A percentile compares a stretch with the other conserved stretches of the same genome.
phyloP scores from a whole-genome alignment of 306 rosid species.

The Cicer bijugum region DNA sequence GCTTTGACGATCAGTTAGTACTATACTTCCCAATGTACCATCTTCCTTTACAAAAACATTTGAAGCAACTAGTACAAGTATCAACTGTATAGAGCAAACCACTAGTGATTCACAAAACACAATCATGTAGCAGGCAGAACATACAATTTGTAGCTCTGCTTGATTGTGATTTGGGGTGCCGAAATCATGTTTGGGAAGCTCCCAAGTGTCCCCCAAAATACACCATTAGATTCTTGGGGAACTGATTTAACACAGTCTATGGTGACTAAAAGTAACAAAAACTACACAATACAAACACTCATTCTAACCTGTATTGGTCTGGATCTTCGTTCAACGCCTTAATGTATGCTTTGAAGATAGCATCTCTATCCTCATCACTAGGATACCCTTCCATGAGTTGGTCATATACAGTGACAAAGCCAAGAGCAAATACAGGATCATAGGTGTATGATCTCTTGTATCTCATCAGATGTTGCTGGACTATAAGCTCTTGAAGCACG shows the following conservation, averaged over 20 bases:
- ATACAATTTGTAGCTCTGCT: too few relatives aligned
- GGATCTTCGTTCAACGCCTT: constrained; percentile 88
- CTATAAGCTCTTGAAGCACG: constrained; percentile 93
- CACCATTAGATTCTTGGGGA: constrained; percentile 1
- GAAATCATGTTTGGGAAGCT: background rate
- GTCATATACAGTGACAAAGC: constrained; percentile 89
- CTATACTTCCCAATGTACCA: constrained; percentile 28
- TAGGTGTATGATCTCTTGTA: constrained; percentile 85
- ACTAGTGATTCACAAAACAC: constrained; percentile 17
- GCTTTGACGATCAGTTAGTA: constrained; percentile 7
- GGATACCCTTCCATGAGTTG: constrained; percentile 99
- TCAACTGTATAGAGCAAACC: constrained; percentile 8
- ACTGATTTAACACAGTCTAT: constrained; percentile 20
- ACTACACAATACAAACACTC: constrained; percentile 3
- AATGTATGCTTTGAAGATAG: constrained; percentile 86
- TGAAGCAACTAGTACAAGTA: background rate
- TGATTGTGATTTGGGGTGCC: background rate
- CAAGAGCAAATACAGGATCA: constrained; percentile 92
- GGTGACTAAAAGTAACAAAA: constrained; percentile 7
- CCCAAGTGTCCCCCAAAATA: constrained; percentile 1
- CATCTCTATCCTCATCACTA: constrained; percentile 82
- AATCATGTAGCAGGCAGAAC: background rate
- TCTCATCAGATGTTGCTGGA: constrained; percentile 92
- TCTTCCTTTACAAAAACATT: constrained; percentile 22
- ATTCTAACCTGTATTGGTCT: constrained; percentile 75